phyloP scores from a whole-genome alignment of 2,329 filamentous ascomycete species.

The Chaetomiaceae sp. region DNA sequence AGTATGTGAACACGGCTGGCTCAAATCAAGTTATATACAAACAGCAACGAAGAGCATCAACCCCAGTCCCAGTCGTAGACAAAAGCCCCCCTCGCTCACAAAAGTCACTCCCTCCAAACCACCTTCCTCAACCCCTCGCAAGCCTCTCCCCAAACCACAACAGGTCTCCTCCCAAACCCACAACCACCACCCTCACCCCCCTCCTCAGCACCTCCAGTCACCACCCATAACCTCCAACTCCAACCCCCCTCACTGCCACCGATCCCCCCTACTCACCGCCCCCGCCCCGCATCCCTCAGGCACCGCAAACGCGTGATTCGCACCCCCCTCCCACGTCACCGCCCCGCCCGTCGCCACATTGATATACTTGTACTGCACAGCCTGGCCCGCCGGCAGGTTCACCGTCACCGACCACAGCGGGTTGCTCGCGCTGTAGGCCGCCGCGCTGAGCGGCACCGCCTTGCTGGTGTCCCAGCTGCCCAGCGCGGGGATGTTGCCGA shows the following conservation, averaged over 20 bases:
- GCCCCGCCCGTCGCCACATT: conserved; percentile 48
- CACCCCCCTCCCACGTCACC: conserved; percentile 59
- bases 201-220: too few relatives aligned
- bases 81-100: too few relatives aligned
- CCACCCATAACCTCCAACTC: too few relatives aligned
- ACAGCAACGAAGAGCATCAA: too few relatives aligned
- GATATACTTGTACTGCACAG: conserved; percentile 64
- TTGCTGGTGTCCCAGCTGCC: conserved; percentile 54
- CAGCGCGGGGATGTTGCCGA: conserved; percentile 52
- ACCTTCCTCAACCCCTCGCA: too few relatives aligned
- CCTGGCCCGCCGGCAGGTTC: conserved; percentile 48
- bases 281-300: conserved; percentile 27
- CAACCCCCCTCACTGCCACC: conserved; percentile 1
- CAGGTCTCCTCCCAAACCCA: too few relatives aligned
- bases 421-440: conserved; percentile 51
- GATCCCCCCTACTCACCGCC: conserved; percentile 18
- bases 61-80: too few relatives aligned
- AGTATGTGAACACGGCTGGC: too few relatives aligned
- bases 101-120: too few relatives aligned
- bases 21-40: too few relatives aligned
- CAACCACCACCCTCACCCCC: too few relatives aligned
- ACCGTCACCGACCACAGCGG: conserved; percentile 56
- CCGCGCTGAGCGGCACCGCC: conserved; percentile 52
- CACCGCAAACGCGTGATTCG: conserved; percentile 40
- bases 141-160: too few relatives aligned